Conservation (phyloP, 306 rosid genomes). For the Malus domestica region DNA sequence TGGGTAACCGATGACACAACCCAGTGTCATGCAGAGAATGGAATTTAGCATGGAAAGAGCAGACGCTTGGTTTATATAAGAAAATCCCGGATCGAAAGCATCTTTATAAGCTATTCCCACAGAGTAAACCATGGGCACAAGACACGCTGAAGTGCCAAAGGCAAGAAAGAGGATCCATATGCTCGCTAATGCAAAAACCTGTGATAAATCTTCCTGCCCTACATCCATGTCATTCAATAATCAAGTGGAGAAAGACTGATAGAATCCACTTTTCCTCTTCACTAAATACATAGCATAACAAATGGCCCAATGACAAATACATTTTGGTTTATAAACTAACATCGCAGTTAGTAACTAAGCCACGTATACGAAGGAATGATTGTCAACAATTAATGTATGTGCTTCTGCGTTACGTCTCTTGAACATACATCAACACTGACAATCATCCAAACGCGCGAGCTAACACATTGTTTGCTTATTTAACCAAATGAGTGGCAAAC, state of each 20-base stretch:
- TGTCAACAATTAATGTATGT: not conserved
- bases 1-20: slow-evolving; percentile 63
- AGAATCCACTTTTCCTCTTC: not conserved
- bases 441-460: not conserved
- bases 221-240: slow-evolving; percentile 82
- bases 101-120: slow-evolving; percentile 49
- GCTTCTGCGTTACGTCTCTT: not conserved
- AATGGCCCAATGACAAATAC: not conserved
- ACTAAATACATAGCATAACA: slow-evolving; percentile 1
- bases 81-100: slow-evolving; percentile 38
- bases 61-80: slow-evolving; percentile 36
- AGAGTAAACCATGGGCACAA: slow-evolving; percentile 53
- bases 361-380: not conserved
- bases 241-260: slow-evolving; percentile 23
- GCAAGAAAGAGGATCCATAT: slow-evolving; percentile 71
- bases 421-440: not conserved
- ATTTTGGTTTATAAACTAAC: not conserved
- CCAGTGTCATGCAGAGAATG: slow-evolving; percentile 45
- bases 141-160: slow-evolving; percentile 58
- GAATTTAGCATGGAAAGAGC: slow-evolving; percentile 44
- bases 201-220: slow-evolving; percentile 98
- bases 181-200: slow-evolving; percentile 77
- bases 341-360: not conserved
- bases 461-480: not conserved
- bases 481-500: not conserved